A percentile compares a stretch with the other conserved stretches of the same genome.
Conservation (phyloP, 495 filamentous ascomycete genomes). For the Parathielavia hyrcaniae region DNA sequence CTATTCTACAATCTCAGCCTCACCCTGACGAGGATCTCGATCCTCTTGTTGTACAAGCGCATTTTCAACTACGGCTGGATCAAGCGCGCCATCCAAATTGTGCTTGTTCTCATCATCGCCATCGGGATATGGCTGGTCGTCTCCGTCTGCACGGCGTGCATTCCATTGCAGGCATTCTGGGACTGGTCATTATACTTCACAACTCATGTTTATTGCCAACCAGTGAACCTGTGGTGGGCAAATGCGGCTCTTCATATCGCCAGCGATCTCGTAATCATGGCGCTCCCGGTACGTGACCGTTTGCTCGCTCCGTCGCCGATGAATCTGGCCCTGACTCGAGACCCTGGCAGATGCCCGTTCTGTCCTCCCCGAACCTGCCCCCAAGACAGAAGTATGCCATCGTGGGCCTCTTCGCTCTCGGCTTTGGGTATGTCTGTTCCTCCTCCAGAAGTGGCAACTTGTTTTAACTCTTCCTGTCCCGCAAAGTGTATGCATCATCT, state of each 20-base stretch:
- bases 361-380: conserved; percentile 26
- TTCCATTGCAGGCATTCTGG: conserved; percentile 31
- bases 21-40: conserved; percentile 28
- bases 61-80: conserved; percentile 32
- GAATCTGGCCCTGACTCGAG: not conserved
- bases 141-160: conserved; percentile 27
- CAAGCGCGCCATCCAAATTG: conserved; percentile 23
- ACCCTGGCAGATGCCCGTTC: conserved; percentile 21
- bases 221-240: conserved; percentile 27
- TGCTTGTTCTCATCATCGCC: conserved; percentile 21
- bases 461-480: not conserved
- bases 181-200: conserved; percentile 26
- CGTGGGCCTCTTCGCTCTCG: conserved; percentile 28
- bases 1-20: conserved; percentile 30
- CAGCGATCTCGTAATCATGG: conserved; percentile 28
- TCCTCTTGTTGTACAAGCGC: conserved; percentile 29
- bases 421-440: conserved; percentile 24
- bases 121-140: conserved; percentile 26
- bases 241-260: conserved; percentile 27
- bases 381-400: conserved; percentile 28
- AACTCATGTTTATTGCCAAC: conserved; percentile 26
- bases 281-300: conserved; percentile 21
- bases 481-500: conserved; percentile 31
- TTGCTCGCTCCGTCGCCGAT: not conserved
- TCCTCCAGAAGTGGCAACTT: too few relatives aligned